Evolutionary conservation across 371 early-diverging fungal species (phyloP).

Genomic region (Circinella minor): DNA sequence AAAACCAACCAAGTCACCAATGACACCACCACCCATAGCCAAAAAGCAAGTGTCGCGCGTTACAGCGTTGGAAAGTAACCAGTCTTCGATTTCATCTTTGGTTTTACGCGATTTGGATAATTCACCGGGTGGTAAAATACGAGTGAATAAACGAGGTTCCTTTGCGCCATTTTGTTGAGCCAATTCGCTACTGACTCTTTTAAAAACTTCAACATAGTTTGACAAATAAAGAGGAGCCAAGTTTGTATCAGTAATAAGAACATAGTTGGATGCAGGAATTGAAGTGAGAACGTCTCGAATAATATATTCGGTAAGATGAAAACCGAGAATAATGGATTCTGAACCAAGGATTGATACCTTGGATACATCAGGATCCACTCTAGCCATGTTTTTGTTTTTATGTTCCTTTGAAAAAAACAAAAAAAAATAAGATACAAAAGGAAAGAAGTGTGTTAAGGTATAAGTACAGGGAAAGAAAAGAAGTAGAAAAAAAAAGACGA

Average conservation of each 20-base stretch:
- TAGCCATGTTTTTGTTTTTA: not conserved
- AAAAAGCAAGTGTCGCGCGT: constrained; percentile 94
- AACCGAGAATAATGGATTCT: constrained; percentile 89
- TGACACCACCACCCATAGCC: constrained; percentile 97
- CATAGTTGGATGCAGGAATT: constrained; percentile 85
- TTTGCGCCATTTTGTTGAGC: constrained; percentile 21
- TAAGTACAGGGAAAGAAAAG: not conserved
- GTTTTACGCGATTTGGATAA: constrained; percentile 84
- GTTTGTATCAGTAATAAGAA: constrained; percentile 89
- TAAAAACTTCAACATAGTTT: constrained; percentile 52
- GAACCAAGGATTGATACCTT: constrained; percentile 85
- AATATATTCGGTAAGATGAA: constrained; percentile 77
- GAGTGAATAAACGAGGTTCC: constrained; percentile 74
- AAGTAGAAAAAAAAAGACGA: not conserved
- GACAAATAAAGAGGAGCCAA: constrained; percentile 80
- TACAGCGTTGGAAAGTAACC: constrained; percentile 82
- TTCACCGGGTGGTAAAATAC: constrained; percentile 92
- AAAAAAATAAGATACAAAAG: not conserved
- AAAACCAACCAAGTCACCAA: constrained; percentile 95
- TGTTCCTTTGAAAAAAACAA: too few relatives aligned
- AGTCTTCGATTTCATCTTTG: constrained; percentile 93
- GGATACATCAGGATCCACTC: constrained; percentile 59
- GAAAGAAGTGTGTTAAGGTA: not conserved
- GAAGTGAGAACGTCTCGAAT: constrained; percentile 74
- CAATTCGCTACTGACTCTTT: constrained; percentile 38